Conservation (phyloP, 176 grass and related monocot genomes). For the Hordeum vulgare region DNA sequence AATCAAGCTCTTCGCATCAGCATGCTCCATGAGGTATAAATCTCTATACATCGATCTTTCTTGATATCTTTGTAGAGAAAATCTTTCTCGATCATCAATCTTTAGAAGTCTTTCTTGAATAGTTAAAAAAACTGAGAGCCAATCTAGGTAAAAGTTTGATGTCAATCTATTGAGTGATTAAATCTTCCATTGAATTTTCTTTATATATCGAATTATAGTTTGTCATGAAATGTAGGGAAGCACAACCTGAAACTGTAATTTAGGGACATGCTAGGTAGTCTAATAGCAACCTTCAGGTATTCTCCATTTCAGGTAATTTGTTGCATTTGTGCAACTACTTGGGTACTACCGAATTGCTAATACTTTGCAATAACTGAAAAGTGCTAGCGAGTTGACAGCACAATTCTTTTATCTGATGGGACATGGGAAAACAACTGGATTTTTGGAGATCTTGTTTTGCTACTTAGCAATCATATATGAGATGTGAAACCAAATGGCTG, state of each 20-base stretch:
- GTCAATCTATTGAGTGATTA: not conserved
- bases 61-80: not conserved
- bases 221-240: not conserved
- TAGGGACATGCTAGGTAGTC: not conserved
- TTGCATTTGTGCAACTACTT: not conserved
- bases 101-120: not conserved
- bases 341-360: not conserved
- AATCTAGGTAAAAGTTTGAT: not conserved
- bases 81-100: not conserved
- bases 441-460: not conserved
- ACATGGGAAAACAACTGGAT: not conserved
- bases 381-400: not conserved
- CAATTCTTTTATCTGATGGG: not conserved
- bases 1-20: constrained; percentile 85
- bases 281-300: not conserved
- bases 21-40: constrained; percentile 89
- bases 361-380: not conserved
- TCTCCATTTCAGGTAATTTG: not conserved
- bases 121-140: not conserved
- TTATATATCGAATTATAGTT: not conserved
- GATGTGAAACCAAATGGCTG: not conserved
- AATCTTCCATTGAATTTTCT: constrained; percentile 8
- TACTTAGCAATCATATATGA: not conserved
- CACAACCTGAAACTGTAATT: not conserved
- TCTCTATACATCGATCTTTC: not conserved